Base-by-base conservation (phyloP, 805 yeast species). In the Ogataea trehaloabstinens region DNA sequence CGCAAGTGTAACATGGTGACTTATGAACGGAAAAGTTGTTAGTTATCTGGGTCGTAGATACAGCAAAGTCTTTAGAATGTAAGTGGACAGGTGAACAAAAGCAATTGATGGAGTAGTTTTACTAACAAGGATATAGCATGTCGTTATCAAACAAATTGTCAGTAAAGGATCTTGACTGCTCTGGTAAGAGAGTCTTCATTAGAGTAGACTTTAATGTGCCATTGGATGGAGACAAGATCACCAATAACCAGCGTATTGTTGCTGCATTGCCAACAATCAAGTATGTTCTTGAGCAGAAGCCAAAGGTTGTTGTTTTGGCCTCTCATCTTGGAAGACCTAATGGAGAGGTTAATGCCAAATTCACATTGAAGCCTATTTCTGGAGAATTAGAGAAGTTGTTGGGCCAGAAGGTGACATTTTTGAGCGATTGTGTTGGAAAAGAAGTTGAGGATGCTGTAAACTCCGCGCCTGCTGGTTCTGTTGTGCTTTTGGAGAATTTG, bases 301-400 rank as follows among this genome's bases (percentile, higher is more conserved):
- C 99, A 64, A 88, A 84, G 77, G 87, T 80, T 53, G 82, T 93
- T 53, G 74, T 93, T 55, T 79, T 93, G 57, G 98, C 97, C 52
- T 90, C 98, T 45, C 99, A 93, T 69, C 78, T 93, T 67, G 99
- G 99, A 63, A 89, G 99, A 76, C 99, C 99, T 70, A 93, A 93
- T 67, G 99, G 99, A 66, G 89, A 87, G 72, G 76, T 65, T 47
- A 78, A 71, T 60, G 83, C 74, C 36, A 93, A 93, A 73, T 91
- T 78, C 80, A 89, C 97, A 35, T 76, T 93, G 61, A 82, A 82
- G 63, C 99, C 99, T 53, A 95, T 93, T 58, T 90, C 95, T 49
- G 78, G 74, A 44, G 99, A 93, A 75, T 81, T 93, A 66, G 74
- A 80, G 63, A 73, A 80, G 54, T 78, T 93, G 51, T 78, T 93